Evolutionary conservation across 129 eudicot genomes (phyloP).

Genomic region (Kitagawia praeruptora): DNA sequence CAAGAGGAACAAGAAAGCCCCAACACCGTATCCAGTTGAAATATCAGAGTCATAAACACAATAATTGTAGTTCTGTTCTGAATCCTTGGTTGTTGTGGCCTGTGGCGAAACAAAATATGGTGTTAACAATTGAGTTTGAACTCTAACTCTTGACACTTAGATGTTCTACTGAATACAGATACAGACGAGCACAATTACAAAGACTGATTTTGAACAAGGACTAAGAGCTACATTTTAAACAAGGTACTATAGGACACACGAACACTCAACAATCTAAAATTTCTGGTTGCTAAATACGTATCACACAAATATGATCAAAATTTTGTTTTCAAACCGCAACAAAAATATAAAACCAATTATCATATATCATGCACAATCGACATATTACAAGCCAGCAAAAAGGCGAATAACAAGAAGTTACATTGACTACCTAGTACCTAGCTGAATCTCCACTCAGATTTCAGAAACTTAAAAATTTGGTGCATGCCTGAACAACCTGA

Average conservation of each 20-base stretch:
- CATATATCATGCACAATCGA: not conserved
- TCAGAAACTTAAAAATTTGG: not conserved
- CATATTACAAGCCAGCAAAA: not conserved
- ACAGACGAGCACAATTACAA: not conserved
- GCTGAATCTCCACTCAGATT: no score
- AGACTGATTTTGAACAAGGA: not conserved
- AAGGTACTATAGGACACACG: not conserved
- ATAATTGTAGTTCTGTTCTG: constrained; percentile 33
- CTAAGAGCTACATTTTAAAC: not conserved
- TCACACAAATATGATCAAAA: not conserved
- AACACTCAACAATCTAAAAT: not conserved
- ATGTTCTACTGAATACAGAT: not conserved
- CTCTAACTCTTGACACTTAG: not conserved
- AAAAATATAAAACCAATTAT: not conserved
- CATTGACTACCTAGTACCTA: not conserved
- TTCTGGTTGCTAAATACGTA: not conserved
- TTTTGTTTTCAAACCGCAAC: not conserved
- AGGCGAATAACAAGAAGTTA: not conserved
- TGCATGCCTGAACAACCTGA: not conserved
- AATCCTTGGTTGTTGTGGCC: constrained; percentile 40
- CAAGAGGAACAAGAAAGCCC: constrained; percentile 74
- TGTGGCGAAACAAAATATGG: constrained; percentile 10
- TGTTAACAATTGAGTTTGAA: not conserved
- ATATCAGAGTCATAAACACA: constrained; percentile 84
- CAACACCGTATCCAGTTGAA: constrained; percentile 81